A percentile compares a stretch with the other conserved stretches of the same genome.
Conservation (phyloP, 2,329 filamentous ascomycete species). For the Aspergillus uvarum region DNA sequence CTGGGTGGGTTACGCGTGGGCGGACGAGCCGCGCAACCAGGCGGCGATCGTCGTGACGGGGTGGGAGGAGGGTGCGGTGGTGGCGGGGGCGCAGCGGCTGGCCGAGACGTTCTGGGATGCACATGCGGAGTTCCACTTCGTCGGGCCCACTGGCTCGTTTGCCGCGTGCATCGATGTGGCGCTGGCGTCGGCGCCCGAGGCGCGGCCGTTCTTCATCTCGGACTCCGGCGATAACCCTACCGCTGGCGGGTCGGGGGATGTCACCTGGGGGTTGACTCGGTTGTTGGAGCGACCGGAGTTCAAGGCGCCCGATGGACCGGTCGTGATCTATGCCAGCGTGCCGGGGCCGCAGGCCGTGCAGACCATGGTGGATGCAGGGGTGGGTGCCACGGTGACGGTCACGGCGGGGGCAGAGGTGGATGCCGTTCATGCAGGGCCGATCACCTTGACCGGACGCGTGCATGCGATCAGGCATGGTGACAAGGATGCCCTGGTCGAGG, state of each 20-base stretch:
- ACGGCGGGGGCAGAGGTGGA: conserved; percentile 54
- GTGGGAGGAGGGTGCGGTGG: conserved; percentile 46
- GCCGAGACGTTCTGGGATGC: conserved; percentile 52
- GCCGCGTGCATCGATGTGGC: conserved; percentile 50
- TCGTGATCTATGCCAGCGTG: conserved; percentile 55
- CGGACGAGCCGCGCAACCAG: conserved; percentile 54
- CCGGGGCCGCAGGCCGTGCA: conserved; percentile 49
- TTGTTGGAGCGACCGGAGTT: conserved; percentile 51
- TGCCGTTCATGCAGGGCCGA: conserved; percentile 48
- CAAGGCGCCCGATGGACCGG: conserved; percentile 35
- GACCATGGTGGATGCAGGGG: conserved; percentile 45
- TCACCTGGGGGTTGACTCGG: conserved; percentile 52
- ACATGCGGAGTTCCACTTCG: conserved; percentile 52
- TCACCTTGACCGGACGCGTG: conserved; percentile 53
- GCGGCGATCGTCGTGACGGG: conserved; percentile 54
- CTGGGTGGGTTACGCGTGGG: conserved; percentile 60
- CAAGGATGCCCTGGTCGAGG: conserved; percentile 48
- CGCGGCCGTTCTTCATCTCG: conserved; percentile 54
- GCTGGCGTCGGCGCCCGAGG: conserved; percentile 31
- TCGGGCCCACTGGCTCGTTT: conserved; percentile 52
- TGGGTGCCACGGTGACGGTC: conserved; percentile 51
- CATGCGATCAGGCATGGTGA: conserved; percentile 55
- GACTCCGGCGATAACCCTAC: conserved; percentile 59
- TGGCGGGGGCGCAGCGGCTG: conserved; percentile 46
- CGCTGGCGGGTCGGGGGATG: conserved; percentile 55